phyloP scores from a whole-genome alignment of 257 asterid genomes.

The Scutellaria baicalensis region DNA sequence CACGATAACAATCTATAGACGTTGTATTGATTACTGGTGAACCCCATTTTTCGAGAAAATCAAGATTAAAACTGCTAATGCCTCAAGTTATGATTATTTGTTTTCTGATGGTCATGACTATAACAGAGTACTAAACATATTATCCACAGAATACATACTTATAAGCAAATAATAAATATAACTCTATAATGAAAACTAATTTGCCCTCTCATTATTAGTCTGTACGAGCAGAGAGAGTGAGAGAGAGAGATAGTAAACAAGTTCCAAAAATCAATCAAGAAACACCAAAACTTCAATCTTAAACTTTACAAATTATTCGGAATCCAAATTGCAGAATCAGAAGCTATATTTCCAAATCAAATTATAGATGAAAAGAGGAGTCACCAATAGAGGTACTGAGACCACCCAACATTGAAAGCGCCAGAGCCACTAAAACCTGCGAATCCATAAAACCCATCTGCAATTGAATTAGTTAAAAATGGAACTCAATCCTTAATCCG shows the following conservation, averaged over 20 bases:
- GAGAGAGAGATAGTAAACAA: background rate
- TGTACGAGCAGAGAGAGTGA: background rate
- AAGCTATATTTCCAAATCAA: background rate
- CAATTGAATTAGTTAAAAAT: background rate
- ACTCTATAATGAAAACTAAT: background rate
- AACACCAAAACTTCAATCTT: background rate
- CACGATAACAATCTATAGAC: background rate
- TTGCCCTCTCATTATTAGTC: too few relatives aligned
- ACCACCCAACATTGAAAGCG: constrained; percentile 83
- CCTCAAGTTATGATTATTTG: too few relatives aligned
- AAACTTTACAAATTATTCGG: background rate
- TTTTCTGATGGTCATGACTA: background rate
- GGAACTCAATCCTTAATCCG: background rate
- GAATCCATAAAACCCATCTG: constrained; percentile 65
- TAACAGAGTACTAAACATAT: background rate
- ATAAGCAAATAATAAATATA: background rate
- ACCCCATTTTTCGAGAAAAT: background rate
- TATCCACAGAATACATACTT: background rate
- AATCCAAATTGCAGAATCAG: background rate
- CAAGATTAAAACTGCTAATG: too few relatives aligned
- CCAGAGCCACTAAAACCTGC: constrained; percentile 84
- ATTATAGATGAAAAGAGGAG: constrained; percentile 7
- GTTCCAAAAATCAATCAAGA: background rate
- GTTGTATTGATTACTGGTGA: background rate
- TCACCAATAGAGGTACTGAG: constrained; percentile 86